Evolutionary conservation across 352 stramenopile genomes (phyloP).

Genomic region (Globisporangium paroecandrum): DNA sequence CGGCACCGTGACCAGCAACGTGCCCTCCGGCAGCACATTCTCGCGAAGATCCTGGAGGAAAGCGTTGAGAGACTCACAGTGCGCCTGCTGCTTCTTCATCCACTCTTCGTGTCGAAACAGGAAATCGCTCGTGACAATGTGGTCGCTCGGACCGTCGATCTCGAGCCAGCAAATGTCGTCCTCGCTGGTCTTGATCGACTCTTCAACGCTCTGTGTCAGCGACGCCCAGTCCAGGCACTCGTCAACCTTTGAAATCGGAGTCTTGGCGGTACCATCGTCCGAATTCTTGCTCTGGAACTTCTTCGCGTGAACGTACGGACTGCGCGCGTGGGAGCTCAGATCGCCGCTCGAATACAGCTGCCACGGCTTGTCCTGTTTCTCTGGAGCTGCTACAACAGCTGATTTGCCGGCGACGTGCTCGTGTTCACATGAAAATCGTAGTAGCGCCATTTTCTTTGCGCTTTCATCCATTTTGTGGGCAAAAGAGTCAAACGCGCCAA

Average conservation of each 20-base stretch:
- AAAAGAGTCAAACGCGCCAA: conserved; percentile 62
- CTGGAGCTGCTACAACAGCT: neutral
- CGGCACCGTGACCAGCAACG: conserved; percentile 61
- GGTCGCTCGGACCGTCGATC: conserved; percentile 46
- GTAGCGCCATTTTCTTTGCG: conserved; percentile 49
- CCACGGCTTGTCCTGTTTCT: conserved; percentile 60
- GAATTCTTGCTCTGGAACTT: conserved; percentile 7
- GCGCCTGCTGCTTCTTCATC: conserved; percentile 54
- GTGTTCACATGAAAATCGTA: conserved; percentile 28
- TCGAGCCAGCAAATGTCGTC: conserved; percentile 77
- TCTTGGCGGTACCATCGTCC: neutral
- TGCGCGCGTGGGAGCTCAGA: conserved; percentile 41
- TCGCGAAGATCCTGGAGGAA: conserved; percentile 45
- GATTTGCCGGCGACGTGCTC: neutral
- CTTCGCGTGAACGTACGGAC: conserved; percentile 49
- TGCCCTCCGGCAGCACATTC: conserved; percentile 40
- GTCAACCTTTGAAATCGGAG: conserved; percentile 26
- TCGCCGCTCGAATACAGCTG: conserved; percentile 67
- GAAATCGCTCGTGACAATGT: conserved; percentile 47
- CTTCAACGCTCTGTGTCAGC: conserved; percentile 35
- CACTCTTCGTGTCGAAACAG: conserved; percentile 56
- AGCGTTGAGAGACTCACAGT: conserved; percentile 46
- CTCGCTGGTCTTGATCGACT: conserved; percentile 14
- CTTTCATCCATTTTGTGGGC: conserved; percentile 47
- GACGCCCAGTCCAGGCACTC: conserved; percentile 29